A percentile compares a stretch with the other conserved stretches of the same genome.
Conservation (phyloP, 805 yeast species). For the Wickerhamomyces xylosicus region DNA sequence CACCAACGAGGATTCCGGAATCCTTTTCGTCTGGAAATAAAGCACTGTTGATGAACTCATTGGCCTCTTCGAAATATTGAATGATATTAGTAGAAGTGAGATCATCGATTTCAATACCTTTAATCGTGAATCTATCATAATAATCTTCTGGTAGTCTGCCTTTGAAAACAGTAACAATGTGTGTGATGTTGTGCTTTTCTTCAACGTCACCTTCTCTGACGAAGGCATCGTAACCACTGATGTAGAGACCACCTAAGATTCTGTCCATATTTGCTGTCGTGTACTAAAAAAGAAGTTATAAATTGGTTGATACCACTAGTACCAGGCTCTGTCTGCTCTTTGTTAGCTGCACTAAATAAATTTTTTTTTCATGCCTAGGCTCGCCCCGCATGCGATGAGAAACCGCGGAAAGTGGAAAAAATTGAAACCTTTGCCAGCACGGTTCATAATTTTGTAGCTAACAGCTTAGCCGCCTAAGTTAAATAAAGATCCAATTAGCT, state of each 20-base stretch:
- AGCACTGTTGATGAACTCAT: conserved; percentile 57
- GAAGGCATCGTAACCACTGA: conserved; percentile 67
- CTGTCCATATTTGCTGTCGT: conserved; percentile 36
- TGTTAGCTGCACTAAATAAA: no score
- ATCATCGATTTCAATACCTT: conserved; percentile 66
- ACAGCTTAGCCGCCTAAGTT: no score
- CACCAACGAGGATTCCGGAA: conserved; percentile 13
- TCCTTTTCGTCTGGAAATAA: conserved; percentile 33
- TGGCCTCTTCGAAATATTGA: conserved; percentile 47
- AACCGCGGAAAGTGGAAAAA: no score
- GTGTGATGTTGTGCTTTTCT: conserved; percentile 47
- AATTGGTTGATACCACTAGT: no score
- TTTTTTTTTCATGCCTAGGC: no score
- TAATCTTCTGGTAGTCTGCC: conserved; percentile 50
- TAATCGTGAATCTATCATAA: conserved; percentile 34
- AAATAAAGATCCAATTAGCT: no score
- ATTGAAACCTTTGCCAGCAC: no score
- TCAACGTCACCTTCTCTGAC: conserved; percentile 40
- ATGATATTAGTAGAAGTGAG: conserved; percentile 57
- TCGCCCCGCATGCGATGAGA: no score
- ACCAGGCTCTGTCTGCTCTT: no score
- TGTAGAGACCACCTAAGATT: conserved; percentile 69
- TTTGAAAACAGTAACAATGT: conserved; percentile 60
- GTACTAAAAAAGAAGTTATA: no score
- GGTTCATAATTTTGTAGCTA: no score